Evolutionary conservation across 768 basidiomycete genomes (phyloP).

Genomic region (Antrodiella citrinella): DNA sequence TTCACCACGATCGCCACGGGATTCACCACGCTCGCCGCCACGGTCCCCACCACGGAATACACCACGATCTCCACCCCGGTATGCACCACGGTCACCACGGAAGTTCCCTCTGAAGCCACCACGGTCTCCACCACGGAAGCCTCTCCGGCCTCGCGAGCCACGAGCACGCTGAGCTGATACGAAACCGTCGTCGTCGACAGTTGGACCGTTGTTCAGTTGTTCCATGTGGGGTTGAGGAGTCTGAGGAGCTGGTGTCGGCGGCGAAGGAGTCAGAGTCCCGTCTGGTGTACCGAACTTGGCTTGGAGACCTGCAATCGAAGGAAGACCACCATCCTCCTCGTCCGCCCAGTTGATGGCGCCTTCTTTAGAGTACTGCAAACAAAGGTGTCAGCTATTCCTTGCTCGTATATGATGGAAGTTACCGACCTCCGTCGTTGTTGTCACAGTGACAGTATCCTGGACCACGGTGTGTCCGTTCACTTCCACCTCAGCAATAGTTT

Average conservation of each 20-base stretch:
- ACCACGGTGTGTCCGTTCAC: slow-evolving; percentile 19
- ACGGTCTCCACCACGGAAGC: slow-evolving; percentile 27
- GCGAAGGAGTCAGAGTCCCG: slow-evolving; percentile 22
- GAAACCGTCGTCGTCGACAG: slow-evolving; percentile 52
- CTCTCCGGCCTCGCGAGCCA: slow-evolving; percentile 25
- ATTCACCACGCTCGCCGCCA: slow-evolving; percentile 8
- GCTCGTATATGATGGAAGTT: not conserved
- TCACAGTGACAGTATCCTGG: slow-evolving; percentile 17
- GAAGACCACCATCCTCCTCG: slow-evolving; percentile 67
- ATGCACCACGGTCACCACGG: slow-evolving; percentile 22
- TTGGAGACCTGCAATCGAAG: slow-evolving; percentile 69
- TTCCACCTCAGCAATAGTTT: slow-evolving; percentile 11
- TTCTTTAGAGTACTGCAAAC: too few species aligned
- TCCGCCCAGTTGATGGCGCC: slow-evolving; percentile 74
- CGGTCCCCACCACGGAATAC: slow-evolving; percentile 12
- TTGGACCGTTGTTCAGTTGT: slow-evolving; percentile 19
- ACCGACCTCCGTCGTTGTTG: slow-evolving; percentile 16
- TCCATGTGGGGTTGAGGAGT: slow-evolving; percentile 9
- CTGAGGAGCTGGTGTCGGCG: slow-evolving; percentile 18
- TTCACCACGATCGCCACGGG: slow-evolving; percentile 10
- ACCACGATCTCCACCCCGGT: slow-evolving; percentile 20
- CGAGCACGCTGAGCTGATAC: slow-evolving; percentile 17
- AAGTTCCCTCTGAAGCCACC: slow-evolving; percentile 17
- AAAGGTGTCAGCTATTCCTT: not conserved
- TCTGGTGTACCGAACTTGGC: slow-evolving; percentile 70